phyloP scores from a whole-genome alignment of 805 yeast genomes.

The Starmera quercuum region DNA sequence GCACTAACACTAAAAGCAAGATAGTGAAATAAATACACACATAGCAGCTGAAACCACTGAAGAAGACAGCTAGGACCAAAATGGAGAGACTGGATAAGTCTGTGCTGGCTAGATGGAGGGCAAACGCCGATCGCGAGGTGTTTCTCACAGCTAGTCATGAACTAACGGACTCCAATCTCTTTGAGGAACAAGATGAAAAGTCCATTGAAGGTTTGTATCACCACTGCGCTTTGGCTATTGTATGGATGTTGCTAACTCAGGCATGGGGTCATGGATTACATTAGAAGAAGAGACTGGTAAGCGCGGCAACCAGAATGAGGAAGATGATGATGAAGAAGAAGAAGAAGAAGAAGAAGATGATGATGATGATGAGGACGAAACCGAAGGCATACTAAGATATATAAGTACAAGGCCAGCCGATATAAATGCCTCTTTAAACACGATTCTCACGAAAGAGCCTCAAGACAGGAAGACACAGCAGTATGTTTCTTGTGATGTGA shows the following conservation, averaged over 20 bases:
- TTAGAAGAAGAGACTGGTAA: background rate
- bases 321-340: background rate
- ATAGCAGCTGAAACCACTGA: too few relatives aligned
- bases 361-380: background rate
- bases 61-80: background rate
- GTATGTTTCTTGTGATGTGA: too few relatives aligned
- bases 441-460: constrained; percentile 5
- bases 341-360: background rate
- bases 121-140: constrained; percentile 1
- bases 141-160: constrained; percentile 1
- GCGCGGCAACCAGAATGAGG: background rate
- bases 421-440: constrained; percentile 10
- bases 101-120: background rate
- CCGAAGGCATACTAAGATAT: too few relatives aligned
- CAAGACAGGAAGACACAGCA: constrained; percentile 2
- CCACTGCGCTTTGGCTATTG: too few relatives aligned
- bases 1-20: too few relatives aligned
- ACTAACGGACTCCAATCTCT: background rate
- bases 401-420: too few relatives aligned
- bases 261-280: constrained; percentile 1
- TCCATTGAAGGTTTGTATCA: too few relatives aligned
- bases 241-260: too few relatives aligned
- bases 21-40: too few relatives aligned
- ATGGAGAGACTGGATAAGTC: background rate
- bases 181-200: background rate